Evolutionary conservation across 805 yeast genomes (phyloP).

Genomic region (Lipomyces mesembrius): DNA sequence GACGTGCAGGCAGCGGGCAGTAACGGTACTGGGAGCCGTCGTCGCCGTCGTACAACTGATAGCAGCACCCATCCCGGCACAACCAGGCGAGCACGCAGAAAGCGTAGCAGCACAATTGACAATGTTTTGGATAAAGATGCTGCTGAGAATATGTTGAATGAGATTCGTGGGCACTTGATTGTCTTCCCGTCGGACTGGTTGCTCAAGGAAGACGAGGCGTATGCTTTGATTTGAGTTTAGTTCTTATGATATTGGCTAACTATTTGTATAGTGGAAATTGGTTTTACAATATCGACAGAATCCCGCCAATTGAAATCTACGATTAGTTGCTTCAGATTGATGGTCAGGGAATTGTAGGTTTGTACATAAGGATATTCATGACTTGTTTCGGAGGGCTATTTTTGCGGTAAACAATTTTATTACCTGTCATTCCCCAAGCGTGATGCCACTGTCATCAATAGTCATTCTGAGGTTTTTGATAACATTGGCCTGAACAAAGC

Average conservation of each 20-base stretch:
- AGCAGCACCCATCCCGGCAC: conserved; percentile 5
- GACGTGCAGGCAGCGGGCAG: not conserved
- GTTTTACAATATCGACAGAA: conserved; percentile 91
- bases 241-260: conserved; percentile 5
- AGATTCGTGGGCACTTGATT: conserved; percentile 85
- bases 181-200: conserved; percentile 94
- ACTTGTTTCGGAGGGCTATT: not conserved
- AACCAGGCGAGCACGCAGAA: conserved; percentile 45
- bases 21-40: conserved; percentile 6
- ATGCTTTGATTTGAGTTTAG: conserved; percentile 4
- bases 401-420: not conserved
- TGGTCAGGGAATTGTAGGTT: not conserved
- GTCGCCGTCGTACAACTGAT: conserved; percentile 15
- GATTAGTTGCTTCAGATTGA: conserved; percentile 51
- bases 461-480: conserved; percentile 9
- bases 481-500: not conserved
- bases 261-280: conserved; percentile 70
- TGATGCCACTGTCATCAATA: conserved; percentile 9
- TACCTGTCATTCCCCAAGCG: conserved; percentile 5
- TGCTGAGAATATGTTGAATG: conserved; percentile 71
- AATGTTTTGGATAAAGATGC: conserved; percentile 70
- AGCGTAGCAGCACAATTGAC: conserved; percentile 44
- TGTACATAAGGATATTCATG: not conserved
- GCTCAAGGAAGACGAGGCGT: conserved; percentile 71
- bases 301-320: conserved; percentile 94